phyloP scores from a whole-genome alignment of 2,329 filamentous ascomycete species.

The Neofusicoccum kwambonambiense region DNA sequence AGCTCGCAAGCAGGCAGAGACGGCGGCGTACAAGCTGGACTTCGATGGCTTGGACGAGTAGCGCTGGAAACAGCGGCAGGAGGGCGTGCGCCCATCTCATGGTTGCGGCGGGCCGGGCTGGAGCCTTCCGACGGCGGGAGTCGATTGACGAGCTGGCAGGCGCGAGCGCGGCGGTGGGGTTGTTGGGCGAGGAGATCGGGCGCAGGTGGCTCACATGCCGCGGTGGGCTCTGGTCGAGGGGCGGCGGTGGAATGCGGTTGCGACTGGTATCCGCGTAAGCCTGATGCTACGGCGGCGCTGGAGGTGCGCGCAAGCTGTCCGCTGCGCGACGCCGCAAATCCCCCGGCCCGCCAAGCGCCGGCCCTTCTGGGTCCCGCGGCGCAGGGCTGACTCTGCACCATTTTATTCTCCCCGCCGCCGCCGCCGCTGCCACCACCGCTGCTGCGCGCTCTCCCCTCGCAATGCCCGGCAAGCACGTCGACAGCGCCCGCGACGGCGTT shows the following conservation, averaged over 20 bases:
- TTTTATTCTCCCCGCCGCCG: background rate
- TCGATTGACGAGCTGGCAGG: background rate
- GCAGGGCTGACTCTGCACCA: background rate
- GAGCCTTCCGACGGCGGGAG: background rate
- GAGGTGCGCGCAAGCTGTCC: slow-evolving; percentile 14
- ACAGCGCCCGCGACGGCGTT: background rate
- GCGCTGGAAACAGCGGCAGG: slow-evolving; percentile 31
- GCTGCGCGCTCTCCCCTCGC: background rate
- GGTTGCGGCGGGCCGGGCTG: slow-evolving; percentile 19
- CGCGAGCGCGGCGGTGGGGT: background rate
- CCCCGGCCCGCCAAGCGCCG: slow-evolving; percentile 11
- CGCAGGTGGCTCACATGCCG: background rate
- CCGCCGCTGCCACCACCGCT: background rate
- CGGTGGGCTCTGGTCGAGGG: background rate
- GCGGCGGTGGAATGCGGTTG: slow-evolving; percentile 2
- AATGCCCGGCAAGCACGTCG: slow-evolving; percentile 35
- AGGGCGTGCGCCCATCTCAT: slow-evolving; percentile 37
- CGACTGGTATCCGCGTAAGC: slow-evolving; percentile 12
- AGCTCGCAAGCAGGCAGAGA: slow-evolving; percentile 13
- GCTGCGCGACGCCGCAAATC: slow-evolving; percentile 5
- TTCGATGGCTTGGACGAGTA: slow-evolving; percentile 37
- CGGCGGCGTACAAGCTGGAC: slow-evolving; percentile 31
- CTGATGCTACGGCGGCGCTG: background rate
- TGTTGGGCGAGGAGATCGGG: background rate
- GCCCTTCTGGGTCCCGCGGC: background rate